phyloP scores from a whole-genome alignment of 805 yeast species.

The Metschnikowia proteae region DNA sequence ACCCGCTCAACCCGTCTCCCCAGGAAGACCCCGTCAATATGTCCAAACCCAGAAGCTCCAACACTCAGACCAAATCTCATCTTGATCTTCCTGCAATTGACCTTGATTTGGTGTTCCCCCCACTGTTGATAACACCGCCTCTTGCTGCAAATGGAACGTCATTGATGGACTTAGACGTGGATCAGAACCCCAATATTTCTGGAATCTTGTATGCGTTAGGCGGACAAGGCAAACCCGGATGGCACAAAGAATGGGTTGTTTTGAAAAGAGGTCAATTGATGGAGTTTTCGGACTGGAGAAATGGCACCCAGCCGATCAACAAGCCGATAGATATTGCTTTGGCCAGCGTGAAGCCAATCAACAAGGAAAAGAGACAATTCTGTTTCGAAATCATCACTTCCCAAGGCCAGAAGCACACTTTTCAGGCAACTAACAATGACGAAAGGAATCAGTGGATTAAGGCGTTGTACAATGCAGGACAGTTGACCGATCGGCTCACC shows the following conservation, averaged over 20 bases:
- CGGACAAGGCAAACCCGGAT: constrained; percentile 60
- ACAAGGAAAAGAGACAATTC: constrained; percentile 44
- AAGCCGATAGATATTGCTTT: constrained; percentile 69
- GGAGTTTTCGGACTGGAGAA: constrained; percentile 80
- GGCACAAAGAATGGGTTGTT: constrained; percentile 91
- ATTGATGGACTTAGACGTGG: constrained; percentile 13
- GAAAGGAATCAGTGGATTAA: constrained; percentile 70
- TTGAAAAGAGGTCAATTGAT: constrained; percentile 61
- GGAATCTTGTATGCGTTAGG: constrained; percentile 58
- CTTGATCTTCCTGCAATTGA: constrained; percentile 23
- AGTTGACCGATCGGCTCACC: constrained; percentile 27
- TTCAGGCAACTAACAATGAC: constrained; percentile 67
- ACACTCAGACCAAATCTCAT: not conserved
- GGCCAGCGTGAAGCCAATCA: constrained; percentile 54
- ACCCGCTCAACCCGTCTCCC: constrained; percentile 20
- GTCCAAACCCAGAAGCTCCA: not conserved
- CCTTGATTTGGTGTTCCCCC: constrained; percentile 29
- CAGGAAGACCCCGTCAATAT: not conserved
- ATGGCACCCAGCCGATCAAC: constrained; percentile 56
- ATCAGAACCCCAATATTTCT: constrained; percentile 30
- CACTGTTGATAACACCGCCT: constrained; percentile 6
- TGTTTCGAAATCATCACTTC: constrained; percentile 80
- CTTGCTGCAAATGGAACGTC: constrained; percentile 6
- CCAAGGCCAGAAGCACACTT: constrained; percentile 57
- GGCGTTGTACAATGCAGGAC: constrained; percentile 56